Conservation (phyloP, 1,284 basidiomycete species). For the Moesziomyces sp. region DNA sequence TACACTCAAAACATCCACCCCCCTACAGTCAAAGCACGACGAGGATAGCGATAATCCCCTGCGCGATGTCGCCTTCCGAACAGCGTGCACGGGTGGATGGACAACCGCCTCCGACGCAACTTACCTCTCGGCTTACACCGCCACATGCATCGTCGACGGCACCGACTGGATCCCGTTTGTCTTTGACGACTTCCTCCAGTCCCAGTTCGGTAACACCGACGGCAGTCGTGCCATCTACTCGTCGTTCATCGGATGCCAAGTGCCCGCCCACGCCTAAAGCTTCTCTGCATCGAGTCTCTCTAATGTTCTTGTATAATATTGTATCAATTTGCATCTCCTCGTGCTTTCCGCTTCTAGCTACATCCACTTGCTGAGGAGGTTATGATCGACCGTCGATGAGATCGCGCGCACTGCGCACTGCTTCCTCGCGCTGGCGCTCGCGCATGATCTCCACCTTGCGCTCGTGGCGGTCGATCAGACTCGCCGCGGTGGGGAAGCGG, state of each 20-base stretch:
- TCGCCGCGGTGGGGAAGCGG: constrained; percentile 18
- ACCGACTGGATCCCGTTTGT: constrained; percentile 32
- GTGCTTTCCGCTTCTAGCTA: too few species aligned
- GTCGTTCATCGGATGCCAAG: constrained; percentile 36
- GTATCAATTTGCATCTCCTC: too few species aligned
- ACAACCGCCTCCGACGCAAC: constrained; percentile 1
- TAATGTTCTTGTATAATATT: background rate
- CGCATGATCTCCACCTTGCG: constrained; percentile 31
- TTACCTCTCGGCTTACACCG: constrained; percentile 28
- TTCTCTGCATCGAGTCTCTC: background rate
- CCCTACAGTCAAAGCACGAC: background rate
- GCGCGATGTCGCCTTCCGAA: constrained; percentile 9
- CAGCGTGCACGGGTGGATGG: constrained; percentile 24
- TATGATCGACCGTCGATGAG: constrained; percentile 23
- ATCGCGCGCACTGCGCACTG: constrained; percentile 28
- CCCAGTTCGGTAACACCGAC: constrained; percentile 14
- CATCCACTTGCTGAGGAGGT: too few species aligned
- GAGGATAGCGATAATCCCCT: constrained; percentile 16
- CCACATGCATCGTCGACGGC: constrained; percentile 35
- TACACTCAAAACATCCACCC: constrained; percentile 11
- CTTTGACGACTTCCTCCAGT: constrained; percentile 20
- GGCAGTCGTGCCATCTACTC: constrained; percentile 10
- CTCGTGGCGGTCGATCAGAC: constrained; percentile 28
- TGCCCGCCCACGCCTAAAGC: constrained; percentile 17
- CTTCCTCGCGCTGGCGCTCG: constrained; percentile 26